A percentile compares a stretch with the other conserved stretches of the same genome.
phyloP scores from a whole-genome alignment of 306 rosid species.

The Mimosa bimucronata region DNA sequence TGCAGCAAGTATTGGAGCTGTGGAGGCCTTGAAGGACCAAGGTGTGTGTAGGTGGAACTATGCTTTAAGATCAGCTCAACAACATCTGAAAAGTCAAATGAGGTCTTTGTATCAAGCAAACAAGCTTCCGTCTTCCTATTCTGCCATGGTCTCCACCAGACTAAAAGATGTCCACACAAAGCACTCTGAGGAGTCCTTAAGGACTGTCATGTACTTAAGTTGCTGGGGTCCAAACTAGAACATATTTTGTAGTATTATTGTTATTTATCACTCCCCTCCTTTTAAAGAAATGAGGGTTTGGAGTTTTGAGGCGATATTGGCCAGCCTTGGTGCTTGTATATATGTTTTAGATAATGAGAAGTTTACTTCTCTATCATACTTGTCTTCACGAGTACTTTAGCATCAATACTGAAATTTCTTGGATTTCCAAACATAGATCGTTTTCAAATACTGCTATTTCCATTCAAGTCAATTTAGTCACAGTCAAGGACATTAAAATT shows the following conservation, averaged over 20 bases:
- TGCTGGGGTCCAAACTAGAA: slow-evolving; percentile 15
- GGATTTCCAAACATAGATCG: too few relatives aligned
- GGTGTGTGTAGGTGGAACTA: slow-evolving; percentile 10
- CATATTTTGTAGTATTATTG: neutral
- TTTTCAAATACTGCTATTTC: too few relatives aligned
- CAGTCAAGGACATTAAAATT: neutral
- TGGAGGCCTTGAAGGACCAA: slow-evolving; percentile 11
- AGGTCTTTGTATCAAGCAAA: neutral
- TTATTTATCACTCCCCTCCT: neutral
- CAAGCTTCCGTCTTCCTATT: neutral
- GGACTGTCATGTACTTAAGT: neutral
- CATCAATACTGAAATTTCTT: too few relatives aligned
- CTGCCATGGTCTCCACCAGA: neutral
- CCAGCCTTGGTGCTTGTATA: neutral
- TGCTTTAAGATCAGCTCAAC: slow-evolving; percentile 1
- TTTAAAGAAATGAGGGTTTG: neutral
- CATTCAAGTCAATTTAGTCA: neutral
- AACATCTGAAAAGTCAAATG: neutral
- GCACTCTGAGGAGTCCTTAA: neutral
- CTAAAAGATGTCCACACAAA: neutral
- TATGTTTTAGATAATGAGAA: neutral
- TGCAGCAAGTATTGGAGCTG: slow-evolving; percentile 5
- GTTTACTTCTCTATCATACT: neutral
- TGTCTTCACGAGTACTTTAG: too few relatives aligned
- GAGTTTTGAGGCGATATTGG: neutral